phyloP scores from a whole-genome alignment of 2,329 filamentous ascomycete species.

The Cryphonectria nitschkei region DNA sequence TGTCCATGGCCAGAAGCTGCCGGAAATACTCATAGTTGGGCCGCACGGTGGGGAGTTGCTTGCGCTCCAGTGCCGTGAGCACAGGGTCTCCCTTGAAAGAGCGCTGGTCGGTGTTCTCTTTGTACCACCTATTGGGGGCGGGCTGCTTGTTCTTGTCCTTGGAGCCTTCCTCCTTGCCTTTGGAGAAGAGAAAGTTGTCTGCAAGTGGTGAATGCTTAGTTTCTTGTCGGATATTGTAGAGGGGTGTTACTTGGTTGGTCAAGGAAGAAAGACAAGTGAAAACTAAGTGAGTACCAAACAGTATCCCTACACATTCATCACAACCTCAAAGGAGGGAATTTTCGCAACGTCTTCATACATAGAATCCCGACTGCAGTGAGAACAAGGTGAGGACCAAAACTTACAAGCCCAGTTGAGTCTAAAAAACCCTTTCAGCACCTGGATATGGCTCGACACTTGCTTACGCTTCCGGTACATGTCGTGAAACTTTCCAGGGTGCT shows the following conservation, averaged over 20 bases:
- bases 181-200: constrained; percentile 66
- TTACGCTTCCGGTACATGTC: constrained; percentile 50
- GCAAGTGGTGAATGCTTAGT: constrained; percentile 16
- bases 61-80: constrained; percentile 63
- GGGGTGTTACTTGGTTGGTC: background rate
- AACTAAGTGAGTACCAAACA: background rate
- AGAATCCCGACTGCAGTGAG: background rate
- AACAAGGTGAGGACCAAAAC: constrained; percentile 35
- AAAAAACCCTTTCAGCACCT: constrained; percentile 71
- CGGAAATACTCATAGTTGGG: constrained; percentile 67
- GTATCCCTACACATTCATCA: background rate
- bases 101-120: constrained; percentile 44
- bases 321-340: background rate
- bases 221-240: background rate
- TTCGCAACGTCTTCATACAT: background rate
- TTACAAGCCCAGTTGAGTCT: constrained; percentile 65
- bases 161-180: constrained; percentile 57
- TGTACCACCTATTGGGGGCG: constrained; percentile 27
- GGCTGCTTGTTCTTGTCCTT: constrained; percentile 41
- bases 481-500: constrained; percentile 37
- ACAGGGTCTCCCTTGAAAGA: constrained; percentile 69
- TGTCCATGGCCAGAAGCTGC: constrained; percentile 58
- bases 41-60: constrained; percentile 59
- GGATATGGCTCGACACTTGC: constrained; percentile 72
- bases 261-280: too few relatives aligned